Evolutionary conservation across 2,329 filamentous ascomycete species (phyloP), one percentile per base, ranked within the genome.

Genomic region (Claviceps humidiphila): DNA sequence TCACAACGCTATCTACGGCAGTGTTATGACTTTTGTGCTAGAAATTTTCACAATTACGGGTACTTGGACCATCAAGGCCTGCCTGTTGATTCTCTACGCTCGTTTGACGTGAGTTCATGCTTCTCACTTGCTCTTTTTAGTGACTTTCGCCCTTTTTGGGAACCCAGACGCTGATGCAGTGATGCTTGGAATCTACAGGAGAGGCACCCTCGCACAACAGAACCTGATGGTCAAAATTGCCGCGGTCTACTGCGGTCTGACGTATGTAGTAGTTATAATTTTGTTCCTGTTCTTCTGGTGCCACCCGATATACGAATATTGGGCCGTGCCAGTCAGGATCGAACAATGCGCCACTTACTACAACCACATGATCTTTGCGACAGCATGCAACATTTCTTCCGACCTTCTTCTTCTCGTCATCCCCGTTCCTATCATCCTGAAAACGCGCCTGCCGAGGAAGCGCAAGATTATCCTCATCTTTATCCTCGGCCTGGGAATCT

Each of bases 401-500:
- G 73, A 75, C 51, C 50, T 74, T 7, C 57, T 72, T 52, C 64
- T 75, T 50, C 63, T 75, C 22, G 59, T 66, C n/a, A 67, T 75
- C 17, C 71, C 72, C 0, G 63, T 74, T 0, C 72, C 73, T 0
- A 65, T 75, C 6, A 64, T 75, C 45, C 61, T 72, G 48, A 66
- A 65, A 44, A 67, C 68, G 1, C 65, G 61, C 3, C 57, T 75
- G 1, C 68, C 68, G 5, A 53, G 61, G 4, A 66, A 65, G 52
- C 60, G 76, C 52, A 83, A 82, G 59, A 49, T 75, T 0, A 70
- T 78, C 0, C 65, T 83, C 0, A 70, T 75, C 46, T 68, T 66
- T 34, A 71, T 83, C 34, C 82, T 84, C 61, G 68, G 72, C 2
- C 67, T 83, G 2, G 80, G 80, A 1, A 59, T 75, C 3, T 75